Percentiles rank a stretch among this genome's conserved stretches.
Evolutionary conservation across 495 filamentous ascomycete genomes (phyloP).

Genomic region (Cercophora samala): DNA sequence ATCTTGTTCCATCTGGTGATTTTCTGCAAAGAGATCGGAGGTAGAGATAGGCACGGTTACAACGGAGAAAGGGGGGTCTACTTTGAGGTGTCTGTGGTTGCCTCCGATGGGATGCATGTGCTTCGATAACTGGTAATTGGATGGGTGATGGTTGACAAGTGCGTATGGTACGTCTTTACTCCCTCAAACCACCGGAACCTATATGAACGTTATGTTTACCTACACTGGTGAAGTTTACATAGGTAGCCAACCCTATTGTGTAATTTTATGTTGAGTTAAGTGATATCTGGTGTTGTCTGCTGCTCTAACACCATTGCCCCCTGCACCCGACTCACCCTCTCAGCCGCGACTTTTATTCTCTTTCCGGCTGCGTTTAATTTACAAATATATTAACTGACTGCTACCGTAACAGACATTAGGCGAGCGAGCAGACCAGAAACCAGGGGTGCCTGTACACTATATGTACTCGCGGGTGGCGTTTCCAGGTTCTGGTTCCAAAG

Average conservation of each 20-base stretch:
- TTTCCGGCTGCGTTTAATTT: neutral
- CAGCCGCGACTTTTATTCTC: neutral
- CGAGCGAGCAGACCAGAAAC: neutral
- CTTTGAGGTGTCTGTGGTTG: neutral
- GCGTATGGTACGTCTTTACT: no score
- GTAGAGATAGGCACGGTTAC: neutral
- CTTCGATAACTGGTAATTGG: neutral
- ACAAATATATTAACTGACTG: neutral
- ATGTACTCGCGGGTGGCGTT: neutral
- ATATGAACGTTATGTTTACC: no score
- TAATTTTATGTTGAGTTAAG: no score
- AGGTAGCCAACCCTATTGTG: no score
- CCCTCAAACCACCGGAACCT: no score
- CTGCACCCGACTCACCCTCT: neutral
- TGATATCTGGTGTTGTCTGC: no score
- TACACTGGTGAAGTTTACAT: no score
- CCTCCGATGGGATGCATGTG: neutral
- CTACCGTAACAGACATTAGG: neutral
- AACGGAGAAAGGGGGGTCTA: neutral
- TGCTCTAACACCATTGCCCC: no score
- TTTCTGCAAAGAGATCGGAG: neutral
- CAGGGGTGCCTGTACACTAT: neutral
- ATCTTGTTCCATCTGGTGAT: neutral
- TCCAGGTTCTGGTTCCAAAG: neutral
- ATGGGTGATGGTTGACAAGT: neutral